Conservation (phyloP, 1,284 basidiomycete species). For the Kwoniella shivajii region DNA sequence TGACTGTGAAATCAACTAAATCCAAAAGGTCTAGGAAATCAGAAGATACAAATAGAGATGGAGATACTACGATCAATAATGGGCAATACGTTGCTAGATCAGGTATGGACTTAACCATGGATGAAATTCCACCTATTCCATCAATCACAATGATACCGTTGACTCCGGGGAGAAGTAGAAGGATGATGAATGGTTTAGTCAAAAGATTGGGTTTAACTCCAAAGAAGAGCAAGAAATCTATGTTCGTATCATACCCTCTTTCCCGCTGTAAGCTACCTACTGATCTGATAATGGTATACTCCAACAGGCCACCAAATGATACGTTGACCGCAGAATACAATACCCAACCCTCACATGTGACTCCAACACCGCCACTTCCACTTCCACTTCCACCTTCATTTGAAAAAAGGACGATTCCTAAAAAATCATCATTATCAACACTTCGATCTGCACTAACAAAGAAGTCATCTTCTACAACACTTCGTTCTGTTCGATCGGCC, state of each 20-base stretch:
- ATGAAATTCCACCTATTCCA: constrained; percentile 20
- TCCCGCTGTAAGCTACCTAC: too few species aligned
- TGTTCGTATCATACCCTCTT: constrained; percentile 6
- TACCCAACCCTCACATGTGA: not conserved
- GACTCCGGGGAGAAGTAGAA: constrained; percentile 31
- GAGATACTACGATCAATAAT: constrained; percentile 1
- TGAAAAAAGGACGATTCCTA: constrained; percentile 16
- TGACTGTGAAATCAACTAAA: constrained; percentile 20
- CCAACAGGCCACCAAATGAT: too few species aligned
- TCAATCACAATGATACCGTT: constrained; percentile 11
- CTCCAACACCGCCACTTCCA: not conserved
- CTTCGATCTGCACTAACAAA: constrained; percentile 27
- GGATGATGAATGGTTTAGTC: constrained; percentile 34
- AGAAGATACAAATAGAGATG: constrained; percentile 22
- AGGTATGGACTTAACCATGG: too few species aligned
- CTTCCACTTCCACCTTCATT: constrained; percentile 12
- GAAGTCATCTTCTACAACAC: constrained; percentile 29
- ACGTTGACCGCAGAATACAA: too few species aligned
- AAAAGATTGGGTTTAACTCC: constrained; percentile 37
- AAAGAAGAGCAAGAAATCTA: constrained; percentile 25
- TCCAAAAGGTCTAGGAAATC: constrained; percentile 21
- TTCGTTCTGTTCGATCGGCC: constrained; percentile 21
- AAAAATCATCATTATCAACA: constrained; percentile 28
- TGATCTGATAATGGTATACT: too few species aligned
- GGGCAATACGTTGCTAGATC: too few species aligned